Evolutionary conservation across 2,329 filamentous ascomycete genomes (phyloP), one percentile per base, ranked within the genome.

Genomic region (Dactylonectria estremocensis): DNA sequence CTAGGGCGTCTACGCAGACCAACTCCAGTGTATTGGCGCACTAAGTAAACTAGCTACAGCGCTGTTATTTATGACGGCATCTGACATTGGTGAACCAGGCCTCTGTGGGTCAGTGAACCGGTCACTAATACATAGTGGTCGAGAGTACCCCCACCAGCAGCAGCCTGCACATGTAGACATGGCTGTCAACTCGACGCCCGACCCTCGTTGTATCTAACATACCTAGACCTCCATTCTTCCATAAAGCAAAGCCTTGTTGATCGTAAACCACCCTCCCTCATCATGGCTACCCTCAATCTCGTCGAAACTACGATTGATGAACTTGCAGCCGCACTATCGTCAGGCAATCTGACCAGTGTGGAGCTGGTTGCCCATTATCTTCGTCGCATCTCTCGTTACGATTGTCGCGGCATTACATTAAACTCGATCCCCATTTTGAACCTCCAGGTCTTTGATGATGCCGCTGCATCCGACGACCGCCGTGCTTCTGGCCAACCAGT

Each of bases 381-480:
- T 0, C 72, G 69, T 14, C 74, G 78, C 1, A 71, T 79, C 10
- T 74, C 69, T 1, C 64, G 61, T 11, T 76, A 73, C 14, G 78
- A 80, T 60, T 69, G 69, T 5, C 71, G 72, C 9, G 75, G 75
- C 1, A 67, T 69, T 0, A 35, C 57, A 1, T 65, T 79, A 2
- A 80, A 79, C 31, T 74, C 78, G 3, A 68, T 79, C 1, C 74
- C 72, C 22, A 31, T 77, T 2, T 59, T 79, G n/a, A 79, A 78
- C 35, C 58, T 48, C 0, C 16, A 65, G 0, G 71, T 74, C 6
- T 78, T 80, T n/a, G 63, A 69, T 3, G 74, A 77, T 24, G 78
- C 78, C 0, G 67, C 70, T 5, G 72, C 73, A 0, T 79, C 79
- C 0, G 79, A 80, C 7, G 72, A 74, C 31, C 65, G 72, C 11